A percentile compares a stretch with the other conserved stretches of the same genome.
phyloP scores from a whole-genome alignment of 208 protist genomes.

The Crithidia bombi region DNA sequence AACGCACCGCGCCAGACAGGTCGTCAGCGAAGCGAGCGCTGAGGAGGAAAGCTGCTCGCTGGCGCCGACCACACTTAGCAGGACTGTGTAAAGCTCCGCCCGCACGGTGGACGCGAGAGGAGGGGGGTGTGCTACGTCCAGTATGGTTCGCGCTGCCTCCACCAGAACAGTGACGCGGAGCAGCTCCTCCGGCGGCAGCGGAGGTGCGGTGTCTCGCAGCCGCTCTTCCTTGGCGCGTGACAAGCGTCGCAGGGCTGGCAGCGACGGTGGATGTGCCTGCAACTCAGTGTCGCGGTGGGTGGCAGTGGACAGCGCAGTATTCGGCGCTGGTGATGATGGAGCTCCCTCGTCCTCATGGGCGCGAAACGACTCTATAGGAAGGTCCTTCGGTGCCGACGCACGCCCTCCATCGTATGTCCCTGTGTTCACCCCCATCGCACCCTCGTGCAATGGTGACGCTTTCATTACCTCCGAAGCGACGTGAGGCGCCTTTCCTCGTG shows the following conservation, averaged over 20 bases:
- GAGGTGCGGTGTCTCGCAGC: conserved; percentile 37
- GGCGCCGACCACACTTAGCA: conserved; percentile 51
- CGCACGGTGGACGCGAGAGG: conserved; percentile 21
- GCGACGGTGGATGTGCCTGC: background rate
- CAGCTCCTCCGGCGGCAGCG: conserved; percentile 35
- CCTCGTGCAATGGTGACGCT: no score
- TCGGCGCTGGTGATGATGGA: background rate
- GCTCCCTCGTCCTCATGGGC: no score
- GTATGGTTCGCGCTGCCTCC: conserved; percentile 38
- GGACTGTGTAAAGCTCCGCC: conserved; percentile 41
- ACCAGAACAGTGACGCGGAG: conserved; percentile 38
- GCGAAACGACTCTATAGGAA: no score
- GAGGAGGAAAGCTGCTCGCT: conserved; percentile 57
- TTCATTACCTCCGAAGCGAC: no score
- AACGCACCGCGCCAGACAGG: conserved; percentile 49
- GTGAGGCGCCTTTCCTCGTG: background rate
- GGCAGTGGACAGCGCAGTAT: background rate
- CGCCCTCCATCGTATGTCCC: no score
- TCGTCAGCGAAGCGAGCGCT: conserved; percentile 46
- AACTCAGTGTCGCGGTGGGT: background rate
- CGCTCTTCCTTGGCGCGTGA: conserved; percentile 22
- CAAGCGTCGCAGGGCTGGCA: conserved; percentile 15
- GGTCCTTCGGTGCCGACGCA: no score
- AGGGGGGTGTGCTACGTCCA: conserved; percentile 31
- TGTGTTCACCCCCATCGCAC: no score